Conservation (phyloP, 192 early-diverging fungal genomes). For the Coemansia sp. region DNA sequence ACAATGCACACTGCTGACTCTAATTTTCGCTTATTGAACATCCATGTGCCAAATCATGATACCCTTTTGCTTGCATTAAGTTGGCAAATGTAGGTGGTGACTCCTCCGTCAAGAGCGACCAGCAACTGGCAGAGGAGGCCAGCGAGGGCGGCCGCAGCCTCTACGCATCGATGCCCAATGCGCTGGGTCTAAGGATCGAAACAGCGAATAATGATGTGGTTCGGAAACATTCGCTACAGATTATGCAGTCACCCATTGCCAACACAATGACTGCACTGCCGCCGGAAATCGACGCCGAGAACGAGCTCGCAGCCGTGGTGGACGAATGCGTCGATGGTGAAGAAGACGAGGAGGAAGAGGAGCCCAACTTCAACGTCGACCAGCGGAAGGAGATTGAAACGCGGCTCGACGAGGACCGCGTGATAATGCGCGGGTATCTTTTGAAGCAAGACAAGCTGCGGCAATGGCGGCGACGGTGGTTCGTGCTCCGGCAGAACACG, state of each 20-base stretch:
- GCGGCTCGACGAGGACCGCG: constrained; percentile 40
- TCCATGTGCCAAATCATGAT: background rate
- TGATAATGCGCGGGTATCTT: constrained; percentile 46
- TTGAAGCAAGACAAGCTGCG: constrained; percentile 52
- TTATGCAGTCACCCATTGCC: background rate
- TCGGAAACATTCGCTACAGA: background rate
- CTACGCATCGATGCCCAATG: background rate
- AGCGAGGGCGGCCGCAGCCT: background rate
- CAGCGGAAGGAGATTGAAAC: constrained; percentile 48
- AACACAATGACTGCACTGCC: constrained; percentile 22
- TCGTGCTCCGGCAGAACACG: constrained; percentile 50
- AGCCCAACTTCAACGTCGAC: constrained; percentile 50
- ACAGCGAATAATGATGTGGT: constrained; percentile 1
- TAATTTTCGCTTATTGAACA: background rate
- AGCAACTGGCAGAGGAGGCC: background rate
- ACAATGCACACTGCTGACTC: no score
- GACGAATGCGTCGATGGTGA: constrained; percentile 19
- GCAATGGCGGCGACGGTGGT: constrained; percentile 58
- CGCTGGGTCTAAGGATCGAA: constrained; percentile 22
- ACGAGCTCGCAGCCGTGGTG: constrained; percentile 28
- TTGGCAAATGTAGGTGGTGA: background rate
- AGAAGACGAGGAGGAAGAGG: constrained; percentile 40
- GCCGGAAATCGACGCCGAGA: constrained; percentile 29
- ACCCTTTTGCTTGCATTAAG: no score
- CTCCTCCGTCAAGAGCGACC: background rate